A percentile compares a stretch with the other conserved stretches of the same genome.
Evolutionary conservation across 2,329 filamentous ascomycete genomes (phyloP).

Genomic region (Colletotrichum lupini): DNA sequence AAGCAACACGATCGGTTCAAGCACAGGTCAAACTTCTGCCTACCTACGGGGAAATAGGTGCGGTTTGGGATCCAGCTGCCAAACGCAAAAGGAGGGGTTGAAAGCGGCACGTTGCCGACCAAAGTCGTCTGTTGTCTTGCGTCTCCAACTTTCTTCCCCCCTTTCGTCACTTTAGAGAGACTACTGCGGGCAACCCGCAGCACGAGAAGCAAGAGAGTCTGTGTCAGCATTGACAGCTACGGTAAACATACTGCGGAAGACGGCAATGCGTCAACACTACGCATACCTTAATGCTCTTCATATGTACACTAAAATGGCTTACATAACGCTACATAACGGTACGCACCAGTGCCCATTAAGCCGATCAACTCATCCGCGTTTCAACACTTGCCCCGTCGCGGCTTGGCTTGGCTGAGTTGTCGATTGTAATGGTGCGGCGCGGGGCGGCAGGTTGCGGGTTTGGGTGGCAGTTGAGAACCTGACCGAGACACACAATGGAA

Average conservation of each 20-base stretch:
- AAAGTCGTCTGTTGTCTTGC: background rate
- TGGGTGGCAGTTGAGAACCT: background rate
- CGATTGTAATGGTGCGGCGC: background rate
- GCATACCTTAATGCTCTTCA: background rate
- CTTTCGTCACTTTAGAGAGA: background rate
- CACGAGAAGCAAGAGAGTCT: slow-evolving; percentile 2
- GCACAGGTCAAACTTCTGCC: background rate
- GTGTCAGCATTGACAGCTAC: slow-evolving; percentile 3
- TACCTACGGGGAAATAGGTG: background rate
- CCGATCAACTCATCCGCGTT: slow-evolving; percentile 17
- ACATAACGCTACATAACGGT: background rate
- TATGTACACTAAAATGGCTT: background rate
- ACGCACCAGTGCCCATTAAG: background rate
- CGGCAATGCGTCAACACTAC: too few species aligned
- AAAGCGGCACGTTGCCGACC: slow-evolving; percentile 29
- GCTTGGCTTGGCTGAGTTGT: background rate
- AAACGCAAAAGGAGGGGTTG: background rate
- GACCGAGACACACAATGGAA: background rate
- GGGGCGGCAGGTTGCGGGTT: background rate
- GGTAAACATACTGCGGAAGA: background rate
- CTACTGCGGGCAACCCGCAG: slow-evolving; percentile 8
- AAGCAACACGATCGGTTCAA: background rate
- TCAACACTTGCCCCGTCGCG: slow-evolving; percentile 17
- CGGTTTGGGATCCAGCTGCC: background rate
- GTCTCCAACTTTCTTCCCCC: slow-evolving; percentile 18